phyloP scores from a whole-genome alignment of 2,329 filamentous ascomycete genomes.

The Fusarium multiceps region DNA sequence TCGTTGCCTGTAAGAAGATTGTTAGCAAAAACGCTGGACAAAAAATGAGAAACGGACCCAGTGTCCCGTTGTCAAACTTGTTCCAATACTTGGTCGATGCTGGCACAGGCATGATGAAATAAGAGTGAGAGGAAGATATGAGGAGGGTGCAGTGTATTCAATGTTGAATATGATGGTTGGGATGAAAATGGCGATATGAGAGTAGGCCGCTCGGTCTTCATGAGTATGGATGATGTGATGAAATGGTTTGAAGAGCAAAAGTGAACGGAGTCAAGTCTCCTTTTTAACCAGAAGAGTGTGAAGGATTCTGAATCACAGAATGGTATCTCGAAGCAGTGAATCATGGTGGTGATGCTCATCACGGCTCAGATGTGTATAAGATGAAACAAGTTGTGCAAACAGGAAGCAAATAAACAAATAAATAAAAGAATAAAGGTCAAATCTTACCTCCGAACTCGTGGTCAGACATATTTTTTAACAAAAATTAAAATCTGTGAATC shows the following conservation, averaged over 20 bases:
- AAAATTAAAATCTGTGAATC: slow-evolving; percentile 6
- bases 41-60: slow-evolving; percentile 29
- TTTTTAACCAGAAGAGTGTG: slow-evolving; percentile 3
- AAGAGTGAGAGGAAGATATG: not conserved
- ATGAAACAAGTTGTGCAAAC: not conserved
- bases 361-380: slow-evolving; percentile 12
- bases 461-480: slow-evolving; percentile 66
- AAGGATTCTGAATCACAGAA: not conserved
- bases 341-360: slow-evolving; percentile 21
- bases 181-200: slow-evolving; percentile 24
- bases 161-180: not conserved
- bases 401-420: slow-evolving; percentile 14
- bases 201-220: not conserved
- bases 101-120: slow-evolving; percentile 28
- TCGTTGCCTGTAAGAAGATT: slow-evolving; percentile 64
- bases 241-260: not conserved
- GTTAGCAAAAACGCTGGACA: slow-evolving; percentile 47
- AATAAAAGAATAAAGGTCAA: slow-evolving; percentile 45
- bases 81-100: slow-evolving; percentile 48
- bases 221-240: slow-evolving; percentile 9
- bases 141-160: not conserved
- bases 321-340: slow-evolving; percentile 19
- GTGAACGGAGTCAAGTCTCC: not conserved
- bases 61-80: slow-evolving; percentile 35
- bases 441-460: slow-evolving; percentile 72